These are phyloP conservation scores for Hanseniaspora thailandica DNA, from an alignment of 805 yeast species.

Conservation along the genomic window DNA sequence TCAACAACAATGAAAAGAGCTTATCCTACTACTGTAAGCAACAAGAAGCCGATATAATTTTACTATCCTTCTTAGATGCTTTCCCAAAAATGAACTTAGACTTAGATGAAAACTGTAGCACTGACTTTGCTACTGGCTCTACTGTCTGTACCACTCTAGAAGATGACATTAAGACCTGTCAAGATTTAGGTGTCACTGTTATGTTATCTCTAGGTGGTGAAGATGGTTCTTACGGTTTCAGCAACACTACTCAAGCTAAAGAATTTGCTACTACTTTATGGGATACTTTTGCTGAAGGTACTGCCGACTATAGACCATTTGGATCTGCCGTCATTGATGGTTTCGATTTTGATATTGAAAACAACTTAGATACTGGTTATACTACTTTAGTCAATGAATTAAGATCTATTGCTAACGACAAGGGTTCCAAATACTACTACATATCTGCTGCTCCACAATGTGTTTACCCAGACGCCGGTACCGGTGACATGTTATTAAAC, in stretches of 20 bases:
- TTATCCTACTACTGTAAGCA: conserved; percentile 21
- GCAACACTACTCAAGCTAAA: conserved; percentile 66
- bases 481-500: conserved; percentile 46
- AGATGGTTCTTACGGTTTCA: conserved; percentile 72
- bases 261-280: conserved; percentile 49
- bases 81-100: conserved; percentile 48
- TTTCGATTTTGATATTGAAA: conserved; percentile 84
- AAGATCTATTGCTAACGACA: conserved; percentile 41
- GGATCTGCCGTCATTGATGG: conserved; percentile 76
- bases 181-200: conserved; percentile 63
- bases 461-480: conserved; percentile 65
- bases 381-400: conserved; percentile 43
- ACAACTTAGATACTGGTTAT: conserved; percentile 51
- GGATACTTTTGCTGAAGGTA: conserved; percentile 53
- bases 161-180: conserved; percentile 63
- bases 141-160: conserved; percentile 47
- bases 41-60: conserved; percentile 46
- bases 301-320: conserved; percentile 49
- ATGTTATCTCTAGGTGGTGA: conserved; percentile 69
- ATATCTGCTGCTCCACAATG: conserved; percentile 91
- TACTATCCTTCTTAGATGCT: conserved; percentile 55
- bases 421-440: conserved; percentile 48
- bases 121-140: conserved; percentile 31
- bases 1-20: conserved; percentile 45
- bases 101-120: conserved; percentile 45